Evolutionary conservation across 2,329 filamentous ascomycete genomes (phyloP), one percentile per base, ranked within the genome.

Genomic region (Fusarium illudens): DNA sequence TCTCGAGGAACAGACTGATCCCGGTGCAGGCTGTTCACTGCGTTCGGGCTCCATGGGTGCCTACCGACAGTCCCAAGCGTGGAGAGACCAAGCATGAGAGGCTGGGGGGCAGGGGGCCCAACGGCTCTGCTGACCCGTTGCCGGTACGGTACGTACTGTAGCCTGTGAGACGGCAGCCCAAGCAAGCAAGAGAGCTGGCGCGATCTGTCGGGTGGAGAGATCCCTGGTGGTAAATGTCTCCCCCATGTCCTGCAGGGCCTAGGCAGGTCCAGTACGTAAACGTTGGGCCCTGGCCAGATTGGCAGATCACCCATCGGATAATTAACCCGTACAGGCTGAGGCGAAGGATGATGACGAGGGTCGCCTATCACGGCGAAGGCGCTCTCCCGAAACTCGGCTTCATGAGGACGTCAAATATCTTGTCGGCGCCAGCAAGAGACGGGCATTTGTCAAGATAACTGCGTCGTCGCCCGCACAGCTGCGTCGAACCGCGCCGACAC

Each of bases 161-260:
- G n/a, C 58, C 34, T 49, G 63, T 27, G 50, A 37, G 54, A 57
- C 54, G 54, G 58, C 46, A 63, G 64, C 52, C 63, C 32, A 62
- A 50, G 52, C 62, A 64, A 52, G 60, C 60, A 52, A 37, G 44
- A 29, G 55, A 68, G 56, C 60, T 73, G 70, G 71, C 64, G 71
- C 71, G 70, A 73, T 73, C 71, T 73, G 33, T 71, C 56, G 52
- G 57, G 70, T 73, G 71, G 71, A 64, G 65, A 73, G 64, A 73
- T 71, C 59, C 60, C 60, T 66, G 71, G 62, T 69, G 55, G 46
- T 60, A 34, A 59, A 62, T 19, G 34, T 57, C 50, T 65, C 52
- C 60, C 27, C 56, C 48, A 60, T 67, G 57, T 71, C 68, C 65
- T 71, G 70, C 70, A 73, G 67, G 66, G 67, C 62, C 53, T 6